Base-by-base conservation (phyloP, 1,139 yeast species). In the Pichia sp. region DNA sequence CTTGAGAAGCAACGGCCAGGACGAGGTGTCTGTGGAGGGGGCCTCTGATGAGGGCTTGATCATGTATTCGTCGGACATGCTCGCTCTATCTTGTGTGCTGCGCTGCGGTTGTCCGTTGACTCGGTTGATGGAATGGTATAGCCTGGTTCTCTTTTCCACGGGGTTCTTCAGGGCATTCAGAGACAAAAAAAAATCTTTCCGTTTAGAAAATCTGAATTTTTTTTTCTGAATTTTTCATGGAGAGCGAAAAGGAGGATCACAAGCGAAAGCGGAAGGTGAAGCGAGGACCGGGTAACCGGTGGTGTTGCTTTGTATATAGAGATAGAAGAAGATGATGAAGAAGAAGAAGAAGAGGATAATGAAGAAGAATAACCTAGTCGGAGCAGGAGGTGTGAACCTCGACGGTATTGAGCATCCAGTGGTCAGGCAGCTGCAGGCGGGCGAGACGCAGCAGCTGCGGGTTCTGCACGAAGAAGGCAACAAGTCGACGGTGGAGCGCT, bases 1-100 rank as follows among this genome's bases (percentile, higher is more conserved):
- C 73, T 93, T 93, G 70, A 93, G 78, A 66, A 93, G 78, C 66
- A 93, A 79, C 46, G 99, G 99, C 99, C 98, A 93, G 62, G 86
- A 87, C 57, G 95, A 84, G 56, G 98, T 86, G 72, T 91, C 95
- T 62, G 83, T 83, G 42, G 91, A 74, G 47, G 96, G 88, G 57
- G 85, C 79, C 59, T 83, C 79, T 61, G 80, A 76, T 71, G 90
- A 96, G 52, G 99, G 99, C 79, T 90, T 90, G 74, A 93, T 93
- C 72, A 86, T 78, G 65, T 53, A 51, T 76, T 63, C 63, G 8
- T 57, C 62, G 41, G 62, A 52, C 66, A 62, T 62, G n/a, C 19
- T 36, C 40, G 23, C 12, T 45, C n/a, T 45, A 31, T 31, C 16
- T 31, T 28, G 9, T 25, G 28, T 25, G 28, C 37, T 31, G 37